Percentiles rank a stretch among this genome's conserved stretches.
Conservation (phyloP, 1,139 yeast species). For the Taphrina flavorubra region DNA sequence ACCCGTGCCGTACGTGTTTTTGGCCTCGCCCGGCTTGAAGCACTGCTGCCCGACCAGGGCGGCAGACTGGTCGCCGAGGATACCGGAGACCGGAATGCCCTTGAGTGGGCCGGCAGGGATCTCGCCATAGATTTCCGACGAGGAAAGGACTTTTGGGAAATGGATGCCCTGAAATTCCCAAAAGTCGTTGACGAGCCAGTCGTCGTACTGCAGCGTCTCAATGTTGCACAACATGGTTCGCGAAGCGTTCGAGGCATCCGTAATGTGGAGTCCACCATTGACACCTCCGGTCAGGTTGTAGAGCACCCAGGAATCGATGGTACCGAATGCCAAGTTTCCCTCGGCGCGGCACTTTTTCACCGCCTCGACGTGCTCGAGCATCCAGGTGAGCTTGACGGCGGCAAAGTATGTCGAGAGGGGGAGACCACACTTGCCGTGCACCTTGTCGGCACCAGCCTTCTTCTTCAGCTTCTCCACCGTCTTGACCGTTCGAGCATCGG, state of each 20-base stretch:
- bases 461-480: conserved; percentile 69
- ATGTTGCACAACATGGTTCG: conserved; percentile 91
- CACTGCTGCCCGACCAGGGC: conserved; percentile 94
- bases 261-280: conserved; percentile 57
- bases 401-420: conserved; percentile 91
- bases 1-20: conserved; percentile 98
- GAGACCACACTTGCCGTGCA: conserved; percentile 76
- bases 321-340: conserved; percentile 88
- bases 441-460: conserved; percentile 65
- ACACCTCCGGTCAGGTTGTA: conserved; percentile 77
- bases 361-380: conserved; percentile 76
- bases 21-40: conserved; percentile 80
- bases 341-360: conserved; percentile 71
- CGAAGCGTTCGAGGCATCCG: conserved; percentile 91
- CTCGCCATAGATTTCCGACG: conserved; percentile 79
- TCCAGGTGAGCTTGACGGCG: conserved; percentile 89
- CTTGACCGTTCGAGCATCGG: conserved; percentile 83
- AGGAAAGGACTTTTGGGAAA: conserved; percentile 80
- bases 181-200: conserved; percentile 66
- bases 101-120: conserved; percentile 51
- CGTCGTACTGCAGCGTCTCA: conserved; percentile 76
- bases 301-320: conserved; percentile 93
- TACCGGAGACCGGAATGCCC: conserved; percentile 81
- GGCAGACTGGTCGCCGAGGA: conserved; percentile 93
- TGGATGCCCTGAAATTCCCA: conserved; percentile 69